These are phyloP conservation scores for Copromyces sp. DNA, from an alignment of 495 filamentous ascomycete species.

Conservation along the genomic window DNA sequence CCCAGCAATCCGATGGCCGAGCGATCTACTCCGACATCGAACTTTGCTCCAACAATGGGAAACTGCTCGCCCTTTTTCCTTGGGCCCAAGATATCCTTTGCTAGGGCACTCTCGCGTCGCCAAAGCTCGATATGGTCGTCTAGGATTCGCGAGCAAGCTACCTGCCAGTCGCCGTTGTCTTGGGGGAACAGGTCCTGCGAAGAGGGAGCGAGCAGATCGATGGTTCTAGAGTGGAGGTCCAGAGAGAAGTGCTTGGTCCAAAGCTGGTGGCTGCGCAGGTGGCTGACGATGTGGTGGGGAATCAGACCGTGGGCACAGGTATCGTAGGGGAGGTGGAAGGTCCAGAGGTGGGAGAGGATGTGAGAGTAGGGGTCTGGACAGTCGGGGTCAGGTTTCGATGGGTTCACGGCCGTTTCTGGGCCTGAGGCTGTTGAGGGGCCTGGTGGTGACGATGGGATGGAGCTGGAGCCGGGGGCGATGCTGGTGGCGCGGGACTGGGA, in stretches of 20 bases:
- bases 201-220: neutral
- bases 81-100: neutral
- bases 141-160: neutral
- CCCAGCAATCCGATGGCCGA: slow-evolving; percentile 30
- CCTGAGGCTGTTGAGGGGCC: neutral
- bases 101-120: neutral
- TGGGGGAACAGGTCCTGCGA: neutral
- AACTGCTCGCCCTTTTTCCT: neutral
- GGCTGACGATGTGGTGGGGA: neutral
- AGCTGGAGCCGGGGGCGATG: too few relatives aligned
- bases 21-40: neutral
- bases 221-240: neutral
- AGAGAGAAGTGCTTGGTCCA: neutral
- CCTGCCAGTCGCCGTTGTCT: neutral
- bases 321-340: neutral
- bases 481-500: neutral
- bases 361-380: neutral
- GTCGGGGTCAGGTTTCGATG: too few relatives aligned
- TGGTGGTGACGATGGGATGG: too few relatives aligned
- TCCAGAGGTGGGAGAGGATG: neutral
- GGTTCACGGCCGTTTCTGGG: too few relatives aligned
- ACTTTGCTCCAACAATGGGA: neutral
- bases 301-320: neutral
- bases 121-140: neutral
- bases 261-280: neutral